These are phyloP conservation scores for Setomelanomma holmii DNA, from an alignment of 2,329 filamentous ascomycete genomes.

Conservation along the genomic window DNA sequence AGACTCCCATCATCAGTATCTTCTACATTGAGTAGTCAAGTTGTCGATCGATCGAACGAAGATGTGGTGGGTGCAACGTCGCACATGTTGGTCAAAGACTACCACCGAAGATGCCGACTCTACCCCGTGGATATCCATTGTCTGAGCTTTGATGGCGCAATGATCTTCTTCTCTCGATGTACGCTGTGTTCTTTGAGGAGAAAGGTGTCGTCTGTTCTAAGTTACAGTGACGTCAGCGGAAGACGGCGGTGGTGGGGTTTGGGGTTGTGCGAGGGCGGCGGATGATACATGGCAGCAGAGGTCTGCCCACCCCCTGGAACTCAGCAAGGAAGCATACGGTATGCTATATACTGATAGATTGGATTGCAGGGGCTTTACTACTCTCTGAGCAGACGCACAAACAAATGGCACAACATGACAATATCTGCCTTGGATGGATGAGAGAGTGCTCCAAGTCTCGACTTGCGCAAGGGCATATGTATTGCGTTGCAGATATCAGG, in stretches of 20 bases:
- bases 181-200: constrained; percentile 12
- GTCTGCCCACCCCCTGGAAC: too few species aligned
- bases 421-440: neutral
- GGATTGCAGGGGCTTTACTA: too few species aligned
- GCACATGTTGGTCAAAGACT: too few species aligned
- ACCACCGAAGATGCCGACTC: constrained; percentile 24
- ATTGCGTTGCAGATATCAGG: neutral
- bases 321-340: neutral
- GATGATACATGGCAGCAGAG: too few species aligned
- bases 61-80: constrained; percentile 33
- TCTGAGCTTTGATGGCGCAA: constrained; percentile 13
- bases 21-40: too few species aligned
- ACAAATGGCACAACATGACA: neutral
- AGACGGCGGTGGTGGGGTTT: neutral
- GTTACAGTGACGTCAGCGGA: constrained; percentile 16
- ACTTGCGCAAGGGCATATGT: neutral
- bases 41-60: constrained; percentile 24
- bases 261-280: neutral
- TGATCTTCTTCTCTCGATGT: constrained; percentile 6
- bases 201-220: constrained; percentile 6
- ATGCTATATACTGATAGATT: neutral
- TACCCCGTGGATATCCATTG: too few species aligned
- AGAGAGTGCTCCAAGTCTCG: neutral
- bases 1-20: too few species aligned
- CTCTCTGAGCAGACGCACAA: neutral